These are phyloP conservation scores for Ammopiptanthus mongolicus DNA, from an alignment of 306 rosid genomes.

Conservation along the genomic window DNA sequence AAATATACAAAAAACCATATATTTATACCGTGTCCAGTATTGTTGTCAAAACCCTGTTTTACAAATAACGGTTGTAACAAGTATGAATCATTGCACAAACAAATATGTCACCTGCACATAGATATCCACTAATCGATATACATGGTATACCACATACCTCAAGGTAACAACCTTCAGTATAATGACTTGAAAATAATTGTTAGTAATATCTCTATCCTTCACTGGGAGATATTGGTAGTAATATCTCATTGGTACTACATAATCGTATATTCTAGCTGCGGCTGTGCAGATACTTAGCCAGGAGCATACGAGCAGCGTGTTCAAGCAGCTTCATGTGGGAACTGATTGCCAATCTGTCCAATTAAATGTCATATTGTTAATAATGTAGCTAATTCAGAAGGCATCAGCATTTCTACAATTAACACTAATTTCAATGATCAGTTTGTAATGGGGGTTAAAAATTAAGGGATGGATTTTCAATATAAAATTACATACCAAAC, in stretches of 20 bases:
- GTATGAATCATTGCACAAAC: constrained; percentile 27
- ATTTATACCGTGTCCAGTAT: no score
- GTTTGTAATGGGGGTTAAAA: no score
- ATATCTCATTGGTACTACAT: not conserved
- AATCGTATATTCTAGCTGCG: constrained; percentile 18
- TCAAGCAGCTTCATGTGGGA: constrained; percentile 6
- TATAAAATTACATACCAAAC: not conserved
- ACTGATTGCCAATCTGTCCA: constrained; percentile 25
- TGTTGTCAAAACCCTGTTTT: no score
- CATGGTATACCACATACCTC: constrained; percentile 15
- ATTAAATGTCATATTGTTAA: not conserved
- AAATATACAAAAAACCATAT: no score
- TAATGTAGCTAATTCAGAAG: not conserved
- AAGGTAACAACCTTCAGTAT: not conserved
- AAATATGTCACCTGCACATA: constrained; percentile 23
- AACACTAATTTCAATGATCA: no score
- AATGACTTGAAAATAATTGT: constrained; percentile 11
- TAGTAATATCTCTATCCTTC: constrained; percentile 25
- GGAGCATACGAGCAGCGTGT: not conserved
- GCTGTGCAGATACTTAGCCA: constrained; percentile 10
- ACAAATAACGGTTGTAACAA: not conserved
- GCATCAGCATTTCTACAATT: not conserved
- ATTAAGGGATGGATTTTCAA: not conserved
- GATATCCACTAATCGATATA: constrained; percentile 23
- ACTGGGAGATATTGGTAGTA: no score